Conservation (phyloP, 2,329 filamentous ascomycete genomes). For the Aspergillus intermedius region DNA sequence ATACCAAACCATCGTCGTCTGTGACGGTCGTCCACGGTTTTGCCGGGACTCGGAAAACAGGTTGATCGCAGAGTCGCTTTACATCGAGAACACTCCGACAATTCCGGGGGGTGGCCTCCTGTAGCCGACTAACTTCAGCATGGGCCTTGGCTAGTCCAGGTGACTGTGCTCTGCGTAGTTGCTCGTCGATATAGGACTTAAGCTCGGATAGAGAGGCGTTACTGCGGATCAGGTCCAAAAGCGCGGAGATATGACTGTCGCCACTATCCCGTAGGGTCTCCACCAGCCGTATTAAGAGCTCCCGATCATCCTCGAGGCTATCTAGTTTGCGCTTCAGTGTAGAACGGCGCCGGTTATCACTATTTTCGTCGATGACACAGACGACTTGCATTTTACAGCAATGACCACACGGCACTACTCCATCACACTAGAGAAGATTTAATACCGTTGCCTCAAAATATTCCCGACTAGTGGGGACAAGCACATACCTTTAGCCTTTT, state of each 20-base stretch:
- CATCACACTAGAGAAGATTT: neutral
- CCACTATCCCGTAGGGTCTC: constrained; percentile 13
- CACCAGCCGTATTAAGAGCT: constrained; percentile 13
- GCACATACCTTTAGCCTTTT: no score
- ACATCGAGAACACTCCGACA: constrained; percentile 7
- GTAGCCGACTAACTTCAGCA: neutral
- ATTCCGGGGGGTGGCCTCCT: neutral
- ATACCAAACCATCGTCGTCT: constrained; percentile 23
- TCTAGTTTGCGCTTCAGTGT: constrained; percentile 18
- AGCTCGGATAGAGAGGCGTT: constrained; percentile 11
- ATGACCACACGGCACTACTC: neutral
- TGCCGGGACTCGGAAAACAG: constrained; percentile 12
- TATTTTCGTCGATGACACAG: constrained; percentile 18
- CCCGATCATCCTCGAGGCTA: constrained; percentile 13
- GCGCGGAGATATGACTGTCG: constrained; percentile 5
- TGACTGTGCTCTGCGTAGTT: neutral
- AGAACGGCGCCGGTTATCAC: constrained; percentile 18
- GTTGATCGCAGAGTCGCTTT: constrained; percentile 10
- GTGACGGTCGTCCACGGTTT: constrained; percentile 28
- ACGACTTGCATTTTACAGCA: neutral
- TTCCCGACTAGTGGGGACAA: no score
- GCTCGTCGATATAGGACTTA: neutral
- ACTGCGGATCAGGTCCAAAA: constrained; percentile 18
- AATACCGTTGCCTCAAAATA: no score
- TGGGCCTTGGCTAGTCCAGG: no score